These are phyloP conservation scores for Aegilops sharonensis DNA, from an alignment of 176 grass and related monocot species.

Conservation along the genomic window DNA sequence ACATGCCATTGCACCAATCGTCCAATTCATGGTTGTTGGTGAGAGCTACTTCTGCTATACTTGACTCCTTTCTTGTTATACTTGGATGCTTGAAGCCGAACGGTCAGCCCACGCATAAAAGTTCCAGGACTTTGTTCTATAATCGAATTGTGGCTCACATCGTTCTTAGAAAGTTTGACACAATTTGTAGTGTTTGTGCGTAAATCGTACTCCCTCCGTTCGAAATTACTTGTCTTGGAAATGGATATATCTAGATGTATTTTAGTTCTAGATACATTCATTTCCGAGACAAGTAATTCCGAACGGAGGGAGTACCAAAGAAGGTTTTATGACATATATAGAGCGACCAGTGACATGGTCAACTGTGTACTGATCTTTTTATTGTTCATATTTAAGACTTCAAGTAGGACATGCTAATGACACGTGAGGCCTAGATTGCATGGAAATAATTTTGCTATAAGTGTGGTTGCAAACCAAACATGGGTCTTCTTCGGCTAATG, in stretches of 20 bases:
- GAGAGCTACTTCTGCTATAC: neutral
- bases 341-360: neutral
- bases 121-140: conserved; percentile 3
- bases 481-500: too few relatives aligned
- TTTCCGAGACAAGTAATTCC: too few relatives aligned
- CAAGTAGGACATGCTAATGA: neutral
- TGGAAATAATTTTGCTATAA: too few relatives aligned
- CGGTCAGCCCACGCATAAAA: conserved; percentile 6
- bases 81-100: neutral
- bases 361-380: neutral
- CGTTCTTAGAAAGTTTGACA: neutral
- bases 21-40: conserved; percentile 9
- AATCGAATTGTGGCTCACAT: conserved; percentile 1
- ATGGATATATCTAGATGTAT: too few relatives aligned
- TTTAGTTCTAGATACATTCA: too few relatives aligned
- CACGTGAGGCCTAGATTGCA: neutral
- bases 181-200: neutral
- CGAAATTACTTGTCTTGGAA: too few relatives aligned
- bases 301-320: neutral
- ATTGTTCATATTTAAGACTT: neutral
- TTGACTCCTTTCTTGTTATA: neutral
- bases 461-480: too few relatives aligned
- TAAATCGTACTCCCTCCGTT: neutral
- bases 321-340: neutral
- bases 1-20: neutral